Evolutionary conservation across 2,329 filamentous ascomycete species (phyloP).

Genomic region (Fusarium sp.): DNA sequence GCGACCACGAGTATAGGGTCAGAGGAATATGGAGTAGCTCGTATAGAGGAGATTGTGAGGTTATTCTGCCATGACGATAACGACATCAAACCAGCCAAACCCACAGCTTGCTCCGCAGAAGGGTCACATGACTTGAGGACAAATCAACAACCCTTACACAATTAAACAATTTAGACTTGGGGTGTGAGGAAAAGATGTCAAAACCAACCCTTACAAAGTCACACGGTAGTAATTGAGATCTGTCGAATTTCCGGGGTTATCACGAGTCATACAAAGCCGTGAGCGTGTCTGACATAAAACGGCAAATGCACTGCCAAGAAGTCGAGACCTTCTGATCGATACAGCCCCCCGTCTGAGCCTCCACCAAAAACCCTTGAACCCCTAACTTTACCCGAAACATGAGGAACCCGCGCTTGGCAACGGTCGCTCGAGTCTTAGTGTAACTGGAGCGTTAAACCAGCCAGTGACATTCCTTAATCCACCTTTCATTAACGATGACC

Average conservation of each 20-base stretch:
- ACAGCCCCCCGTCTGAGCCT: conserved; percentile 15
- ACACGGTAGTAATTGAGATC: not conserved
- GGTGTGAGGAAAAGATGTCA: not conserved
- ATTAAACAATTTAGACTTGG: not conserved
- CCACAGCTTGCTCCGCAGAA: not conserved
- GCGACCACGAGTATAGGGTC: not conserved
- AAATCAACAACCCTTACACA: not conserved
- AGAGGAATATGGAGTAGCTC: not conserved
- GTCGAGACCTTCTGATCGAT: conserved; percentile 10
- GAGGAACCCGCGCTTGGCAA: conserved; percentile 20
- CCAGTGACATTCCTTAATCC: not conserved
- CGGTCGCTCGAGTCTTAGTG: conserved; percentile 12
- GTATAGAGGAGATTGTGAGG: not conserved
- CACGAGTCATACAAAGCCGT: conserved; percentile 1
- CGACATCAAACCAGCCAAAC: not conserved
- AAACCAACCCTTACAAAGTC: not conserved
- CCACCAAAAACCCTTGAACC: not conserved
- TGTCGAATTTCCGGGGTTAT: not conserved
- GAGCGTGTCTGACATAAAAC: not conserved
- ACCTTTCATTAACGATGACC: not conserved
- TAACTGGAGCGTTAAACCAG: conserved; percentile 7
- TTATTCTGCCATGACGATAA: not conserved
- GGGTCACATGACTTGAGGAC: conserved; percentile 11
- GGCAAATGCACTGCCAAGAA: conserved; percentile 27
- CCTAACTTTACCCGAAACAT: not conserved